A percentile compares a stretch with the other conserved stretches of the same genome.
Conservation (phyloP, 1,284 basidiomycete genomes). For the Cryptococcus sp. region DNA sequence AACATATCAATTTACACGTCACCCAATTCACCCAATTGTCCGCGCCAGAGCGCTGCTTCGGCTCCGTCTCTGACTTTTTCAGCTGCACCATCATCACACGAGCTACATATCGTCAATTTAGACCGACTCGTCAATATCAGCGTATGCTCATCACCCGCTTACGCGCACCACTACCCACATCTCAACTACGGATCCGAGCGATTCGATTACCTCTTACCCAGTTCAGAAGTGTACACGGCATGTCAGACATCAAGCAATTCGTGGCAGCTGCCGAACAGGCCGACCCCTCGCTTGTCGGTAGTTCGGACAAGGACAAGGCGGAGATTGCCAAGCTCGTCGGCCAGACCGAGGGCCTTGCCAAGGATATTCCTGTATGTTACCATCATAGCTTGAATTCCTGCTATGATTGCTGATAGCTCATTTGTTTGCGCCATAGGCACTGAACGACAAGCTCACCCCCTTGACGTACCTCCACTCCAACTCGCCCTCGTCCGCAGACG, state of each 20-base stretch:
- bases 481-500: constrained; percentile 80
- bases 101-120: neutral
- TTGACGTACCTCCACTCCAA: constrained; percentile 78
- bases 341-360: constrained; percentile 41
- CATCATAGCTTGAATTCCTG: neutral
- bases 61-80: too few relatives aligned
- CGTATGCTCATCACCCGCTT: constrained; percentile 1
- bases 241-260: constrained; percentile 36
- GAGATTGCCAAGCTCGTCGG: constrained; percentile 37
- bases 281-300: constrained; percentile 43
- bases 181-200: neutral
- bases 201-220: neutral
- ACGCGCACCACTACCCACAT: neutral
- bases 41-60: too few relatives aligned
- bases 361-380: constrained; percentile 46
- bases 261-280: constrained; percentile 46
- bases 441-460: constrained; percentile 71
- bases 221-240: neutral
- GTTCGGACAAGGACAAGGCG: constrained; percentile 43
- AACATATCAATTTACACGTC: too few relatives aligned
- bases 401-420: neutral
- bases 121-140: neutral
- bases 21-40: too few relatives aligned
- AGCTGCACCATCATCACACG: too few relatives aligned
- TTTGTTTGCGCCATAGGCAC: constrained; percentile 57